Conservation (phyloP, 345 rosid species). For the Lepidium aucheri region DNA sequence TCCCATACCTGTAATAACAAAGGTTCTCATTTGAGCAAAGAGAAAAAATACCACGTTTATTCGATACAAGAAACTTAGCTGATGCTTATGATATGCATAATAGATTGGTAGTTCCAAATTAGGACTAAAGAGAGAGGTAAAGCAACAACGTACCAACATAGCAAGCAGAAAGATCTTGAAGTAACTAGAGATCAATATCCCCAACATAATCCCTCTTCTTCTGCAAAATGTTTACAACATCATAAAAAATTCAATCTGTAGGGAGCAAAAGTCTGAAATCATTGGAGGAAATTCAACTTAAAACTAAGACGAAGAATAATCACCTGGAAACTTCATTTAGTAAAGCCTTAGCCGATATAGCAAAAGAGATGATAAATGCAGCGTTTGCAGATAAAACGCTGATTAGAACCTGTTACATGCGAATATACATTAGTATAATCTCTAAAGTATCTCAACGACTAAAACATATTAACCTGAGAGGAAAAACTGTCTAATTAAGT, state of each 20-base stretch:
- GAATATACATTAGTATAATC: background rate
- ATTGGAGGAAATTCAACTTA: background rate
- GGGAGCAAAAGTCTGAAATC: background rate
- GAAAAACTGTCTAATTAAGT: background rate
- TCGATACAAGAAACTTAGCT: background rate
- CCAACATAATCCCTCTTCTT: slow-evolving; percentile 40
- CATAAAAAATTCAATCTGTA: background rate
- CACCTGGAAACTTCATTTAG: slow-evolving; percentile 47
- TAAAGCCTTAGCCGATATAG: slow-evolving; percentile 35
- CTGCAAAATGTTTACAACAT: slow-evolving; percentile 1
- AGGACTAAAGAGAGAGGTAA: background rate
- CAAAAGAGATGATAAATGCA: slow-evolving; percentile 43
- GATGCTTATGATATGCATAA: background rate
- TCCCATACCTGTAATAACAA: slow-evolving; percentile 61
- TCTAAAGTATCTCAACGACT: background rate
- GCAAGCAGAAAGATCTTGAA: slow-evolving; percentile 60
- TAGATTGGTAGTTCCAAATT: background rate
- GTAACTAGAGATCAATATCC: slow-evolving; percentile 69
- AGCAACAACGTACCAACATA: slow-evolving; percentile 48
- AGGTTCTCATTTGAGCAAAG: background rate
- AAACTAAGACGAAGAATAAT: background rate
- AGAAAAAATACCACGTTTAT: background rate
- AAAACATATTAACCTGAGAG: background rate
- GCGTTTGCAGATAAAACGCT: slow-evolving; percentile 50
- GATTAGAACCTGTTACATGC: slow-evolving; percentile 40